Base-by-base conservation (phyloP, 1,284 basidiomycete genomes). In the Austropuccinia psidii region DNA sequence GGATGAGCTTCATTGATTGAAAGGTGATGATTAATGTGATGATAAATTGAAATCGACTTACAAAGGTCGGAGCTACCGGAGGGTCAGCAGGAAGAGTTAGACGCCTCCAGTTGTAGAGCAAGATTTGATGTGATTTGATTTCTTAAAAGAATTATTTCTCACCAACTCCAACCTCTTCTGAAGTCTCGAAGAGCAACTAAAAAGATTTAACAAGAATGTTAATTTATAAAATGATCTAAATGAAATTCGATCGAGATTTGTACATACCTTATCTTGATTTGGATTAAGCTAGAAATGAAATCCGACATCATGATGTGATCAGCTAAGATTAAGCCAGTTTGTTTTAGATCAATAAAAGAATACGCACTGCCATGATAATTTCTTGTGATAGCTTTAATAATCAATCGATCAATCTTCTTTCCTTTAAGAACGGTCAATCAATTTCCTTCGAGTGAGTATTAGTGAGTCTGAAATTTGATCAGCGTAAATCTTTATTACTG, bases 51-150 rank as follows among this genome's bases (percentile, higher is more conserved):
- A 58, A 60, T 37, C 8, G 19, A 62, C 57, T 61, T 62, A 72
- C 57, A 52, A 72, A 72, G 31, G 68, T 72, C 7, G 68, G 68
- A 52, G 68, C 68, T 72, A 57, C 58, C 57, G 68, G 68, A 72
- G 68, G 68, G 55, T 69, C 67, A 72, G 13, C 43, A 72, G n/a
- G 24, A 49, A 21, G 41, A 24, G 45, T 69, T 33, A 69, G 58
- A 21, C 57, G 37, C 68, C 58, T 62, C 58, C 57, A 49, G 57
- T 49, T 39, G 39, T n/a, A 61, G 49, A 58, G 41, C 35, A 61
- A 64, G 61, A 64, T 19, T 17, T 31, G 43, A 43, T 41, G 41
- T 61, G 58, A 24, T 29, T 31, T 17, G 52, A n/a, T n/a, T n/a
- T n/a, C 24, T 47, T 21, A 49, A 29, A 41, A 39, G 24, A 70